These are phyloP conservation scores for Lagenaria siceraria DNA, from an alignment of 306 rosid species.

Conservation along the genomic window DNA sequence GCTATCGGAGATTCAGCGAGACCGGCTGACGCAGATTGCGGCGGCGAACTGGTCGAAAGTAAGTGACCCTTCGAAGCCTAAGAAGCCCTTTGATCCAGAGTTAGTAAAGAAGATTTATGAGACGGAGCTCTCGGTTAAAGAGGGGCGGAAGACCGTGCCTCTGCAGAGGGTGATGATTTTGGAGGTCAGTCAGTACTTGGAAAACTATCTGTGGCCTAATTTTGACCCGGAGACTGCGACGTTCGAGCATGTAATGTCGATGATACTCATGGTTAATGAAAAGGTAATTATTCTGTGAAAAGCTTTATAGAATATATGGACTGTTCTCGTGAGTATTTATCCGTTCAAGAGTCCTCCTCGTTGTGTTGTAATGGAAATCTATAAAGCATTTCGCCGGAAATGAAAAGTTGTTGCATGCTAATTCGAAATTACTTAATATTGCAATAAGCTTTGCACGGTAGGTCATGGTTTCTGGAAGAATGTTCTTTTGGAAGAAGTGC, in stretches of 20 bases:
- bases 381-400: background rate
- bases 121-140: conserved; percentile 50
- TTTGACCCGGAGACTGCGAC: conserved; percentile 53
- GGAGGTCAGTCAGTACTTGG: conserved; percentile 92
- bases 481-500: background rate
- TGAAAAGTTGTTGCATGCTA: background rate
- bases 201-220: conserved; percentile 80
- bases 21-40: conserved; percentile 81
- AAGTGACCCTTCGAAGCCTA: conserved; percentile 19
- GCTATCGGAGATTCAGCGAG: conserved; percentile 75
- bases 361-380: background rate
- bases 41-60: conserved; percentile 55
- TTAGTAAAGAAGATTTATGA: conserved; percentile 62
- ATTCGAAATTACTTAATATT: background rate
- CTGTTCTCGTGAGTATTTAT: background rate
- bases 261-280: conserved; percentile 84
- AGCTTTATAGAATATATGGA: background rate
- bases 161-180: conserved; percentile 87
- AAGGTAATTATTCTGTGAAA: conserved; percentile 35
- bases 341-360: background rate
- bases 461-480: conserved; percentile 3
- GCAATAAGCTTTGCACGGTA: background rate
- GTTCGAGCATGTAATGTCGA: conserved; percentile 90
- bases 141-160: conserved; percentile 64
- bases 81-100: conserved; percentile 48